Conservation (phyloP, 1,139 yeast species). For the Blastobotrys indianensis region DNA sequence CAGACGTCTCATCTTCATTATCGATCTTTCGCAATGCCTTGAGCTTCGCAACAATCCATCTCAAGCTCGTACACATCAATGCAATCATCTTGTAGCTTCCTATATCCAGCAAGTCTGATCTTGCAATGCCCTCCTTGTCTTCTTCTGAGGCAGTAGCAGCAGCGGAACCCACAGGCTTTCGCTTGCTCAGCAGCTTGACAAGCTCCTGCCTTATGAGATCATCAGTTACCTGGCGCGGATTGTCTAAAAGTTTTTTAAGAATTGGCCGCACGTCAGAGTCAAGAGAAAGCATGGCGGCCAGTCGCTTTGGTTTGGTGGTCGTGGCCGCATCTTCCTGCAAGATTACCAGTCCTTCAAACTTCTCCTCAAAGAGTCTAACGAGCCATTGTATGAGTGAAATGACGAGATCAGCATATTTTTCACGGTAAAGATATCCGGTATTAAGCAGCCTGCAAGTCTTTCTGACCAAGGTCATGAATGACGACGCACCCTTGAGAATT, state of each 20-base stretch:
- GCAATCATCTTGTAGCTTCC: conserved; percentile 22
- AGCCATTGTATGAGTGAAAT: conserved; percentile 26
- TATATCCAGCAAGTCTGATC: conserved; percentile 23
- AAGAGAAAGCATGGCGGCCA: conserved; percentile 8
- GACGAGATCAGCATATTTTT: conserved; percentile 33
- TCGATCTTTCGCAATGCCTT: conserved; percentile 21
- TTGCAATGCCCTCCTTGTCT: conserved; percentile 10
- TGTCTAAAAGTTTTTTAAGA: conserved; percentile 5
- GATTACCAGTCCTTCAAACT: conserved; percentile 19
- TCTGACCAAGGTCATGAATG: conserved; percentile 27
- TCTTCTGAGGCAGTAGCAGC: conserved; percentile 10
- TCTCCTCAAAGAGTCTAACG: conserved; percentile 15
- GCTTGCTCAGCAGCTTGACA: conserved; percentile 14
- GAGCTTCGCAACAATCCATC: conserved; percentile 24
- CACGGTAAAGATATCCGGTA: conserved; percentile 32
- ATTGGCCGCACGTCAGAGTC: conserved; percentile 10
- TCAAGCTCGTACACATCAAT: conserved; percentile 23
- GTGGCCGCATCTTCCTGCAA: conserved; percentile 14
- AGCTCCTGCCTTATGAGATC: conserved; percentile 18
- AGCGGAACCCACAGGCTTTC: conserved; percentile 12
- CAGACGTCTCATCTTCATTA: conserved; percentile 10
- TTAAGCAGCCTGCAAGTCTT: conserved; percentile 31
- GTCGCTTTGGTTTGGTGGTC: conserved; percentile 8
- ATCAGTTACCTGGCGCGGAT: conserved; percentile 9
- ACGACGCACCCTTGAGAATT: conserved; percentile 26